Evolutionary conservation across 192 early-diverging fungal species (phyloP), one percentile per base, ranked within the genome.

Genomic region (Coemansia sp.): DNA sequence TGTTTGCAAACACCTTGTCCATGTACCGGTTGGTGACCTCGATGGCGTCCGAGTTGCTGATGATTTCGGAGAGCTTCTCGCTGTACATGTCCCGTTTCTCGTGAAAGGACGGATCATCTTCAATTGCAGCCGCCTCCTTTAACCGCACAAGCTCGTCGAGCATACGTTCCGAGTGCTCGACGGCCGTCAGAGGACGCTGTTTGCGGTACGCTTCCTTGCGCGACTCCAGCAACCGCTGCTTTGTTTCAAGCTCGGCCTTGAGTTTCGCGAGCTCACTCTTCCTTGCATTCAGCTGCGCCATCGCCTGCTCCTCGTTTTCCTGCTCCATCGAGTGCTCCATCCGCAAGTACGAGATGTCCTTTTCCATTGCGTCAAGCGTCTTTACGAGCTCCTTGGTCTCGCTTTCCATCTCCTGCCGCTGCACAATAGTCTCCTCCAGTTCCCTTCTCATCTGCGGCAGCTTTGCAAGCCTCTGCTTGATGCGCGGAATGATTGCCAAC

Each of bases 241-340:
- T 75, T 20, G 76, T 74, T 8, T 77, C 80, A 61, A 77, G 39
- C 64, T 83, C 80, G 1, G 67, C 44, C 36, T 43, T 59, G 18
- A 76, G 71, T 23, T 49, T 23, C 23, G 48, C 65, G 16, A 75
- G 66, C 72, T 77, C 75, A 34, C 57, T 23, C 59, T 60, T 65
- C 33, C 72, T 70, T 6, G 60, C 64, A 24, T 41, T 46, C 56
- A 83, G 63, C 69, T 73, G 78, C 26, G 60, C 66, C 41, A 63
- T 44, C 48, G 74, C 75, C 65, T 77, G 75, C 56, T 74, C 75
- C 69, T 77, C 80, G 59, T 76, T 77, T 43, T 83, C 69, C 72
- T 74, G 68, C n/a, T 74, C 75, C 72, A 83, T 68, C 35, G 71
- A 53, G 43, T 74, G 69, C 63, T 83, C 75, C 71, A 77, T 72